These are phyloP conservation scores for Sisymbrium altissimum DNA, from an alignment of 345 rosid species.

Conservation along the genomic window DNA sequence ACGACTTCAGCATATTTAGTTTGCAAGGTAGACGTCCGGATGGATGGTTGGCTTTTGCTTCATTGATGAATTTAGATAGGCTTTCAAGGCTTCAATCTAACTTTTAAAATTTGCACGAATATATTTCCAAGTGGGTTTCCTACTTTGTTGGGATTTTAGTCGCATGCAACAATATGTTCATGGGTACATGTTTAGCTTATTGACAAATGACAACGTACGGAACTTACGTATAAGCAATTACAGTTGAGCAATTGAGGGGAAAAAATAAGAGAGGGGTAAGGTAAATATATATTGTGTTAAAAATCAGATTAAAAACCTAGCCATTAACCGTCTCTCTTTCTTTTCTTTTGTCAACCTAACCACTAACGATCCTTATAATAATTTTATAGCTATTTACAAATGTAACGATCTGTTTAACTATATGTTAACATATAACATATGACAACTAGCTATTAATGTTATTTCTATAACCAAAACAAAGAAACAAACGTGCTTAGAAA, in stretches of 20 bases:
- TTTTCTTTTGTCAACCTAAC: background rate
- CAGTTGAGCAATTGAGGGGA: too few species aligned
- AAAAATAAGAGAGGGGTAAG: background rate
- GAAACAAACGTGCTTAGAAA: slow-evolving; percentile 25
- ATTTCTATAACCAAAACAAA: background rate
- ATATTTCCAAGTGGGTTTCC: background rate
- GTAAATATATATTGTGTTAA: background rate
- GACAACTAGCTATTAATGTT: slow-evolving; percentile 2
- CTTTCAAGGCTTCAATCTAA: background rate
- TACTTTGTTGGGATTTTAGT: background rate
- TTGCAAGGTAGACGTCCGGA: background rate
- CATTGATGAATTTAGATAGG: background rate
- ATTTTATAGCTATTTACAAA: background rate
- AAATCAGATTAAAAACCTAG: background rate
- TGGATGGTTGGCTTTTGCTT: background rate
- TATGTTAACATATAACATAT: background rate
- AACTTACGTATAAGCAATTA: background rate
- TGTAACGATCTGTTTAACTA: background rate
- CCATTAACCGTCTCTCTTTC: background rate
- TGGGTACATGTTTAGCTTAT: background rate
- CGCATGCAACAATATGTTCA: background rate
- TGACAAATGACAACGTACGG: background rate
- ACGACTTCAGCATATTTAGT: background rate
- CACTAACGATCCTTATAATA: background rate
- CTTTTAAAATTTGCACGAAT: background rate